Conservation (phyloP, 305 asterid species). For the Rubia occidens region DNA sequence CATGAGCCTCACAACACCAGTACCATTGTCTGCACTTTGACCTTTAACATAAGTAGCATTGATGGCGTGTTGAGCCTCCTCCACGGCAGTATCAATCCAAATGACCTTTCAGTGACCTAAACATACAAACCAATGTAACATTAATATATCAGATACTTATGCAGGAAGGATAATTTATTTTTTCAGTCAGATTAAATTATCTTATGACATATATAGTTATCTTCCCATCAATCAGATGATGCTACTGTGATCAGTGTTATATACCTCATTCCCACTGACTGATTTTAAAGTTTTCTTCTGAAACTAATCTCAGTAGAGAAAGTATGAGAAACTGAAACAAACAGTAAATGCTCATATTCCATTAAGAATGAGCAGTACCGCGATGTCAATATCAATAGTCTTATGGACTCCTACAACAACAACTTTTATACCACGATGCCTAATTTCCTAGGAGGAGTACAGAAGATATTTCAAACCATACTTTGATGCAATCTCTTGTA, state of each 20-base stretch:
- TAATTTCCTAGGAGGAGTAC: conserved; percentile 51
- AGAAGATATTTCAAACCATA: conserved; percentile 23
- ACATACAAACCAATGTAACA: conserved; percentile 12
- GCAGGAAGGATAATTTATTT: neutral
- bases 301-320: neutral
- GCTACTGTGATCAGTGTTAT: neutral
- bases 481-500: conserved; percentile 64
- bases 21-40: conserved; percentile 45
- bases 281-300: neutral
- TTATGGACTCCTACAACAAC: conserved; percentile 84
- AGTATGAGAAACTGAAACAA: neutral
- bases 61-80: conserved; percentile 49
- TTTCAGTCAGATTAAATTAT: neutral
- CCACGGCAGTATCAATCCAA: conserved; percentile 49
- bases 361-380: conserved; percentile 42
- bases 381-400: conserved; percentile 89
- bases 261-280: neutral
- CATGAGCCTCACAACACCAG: conserved; percentile 48
- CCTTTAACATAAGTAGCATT: conserved; percentile 56
- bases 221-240: neutral
- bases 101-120: conserved; percentile 42
- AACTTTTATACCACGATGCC: conserved; percentile 73
- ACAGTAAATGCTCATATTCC: neutral
- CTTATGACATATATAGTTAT: neutral
- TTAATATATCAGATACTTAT: neutral